phyloP scores from a whole-genome alignment of 768 basidiomycete species.

The Macrolepiota fuliginosa region DNA sequence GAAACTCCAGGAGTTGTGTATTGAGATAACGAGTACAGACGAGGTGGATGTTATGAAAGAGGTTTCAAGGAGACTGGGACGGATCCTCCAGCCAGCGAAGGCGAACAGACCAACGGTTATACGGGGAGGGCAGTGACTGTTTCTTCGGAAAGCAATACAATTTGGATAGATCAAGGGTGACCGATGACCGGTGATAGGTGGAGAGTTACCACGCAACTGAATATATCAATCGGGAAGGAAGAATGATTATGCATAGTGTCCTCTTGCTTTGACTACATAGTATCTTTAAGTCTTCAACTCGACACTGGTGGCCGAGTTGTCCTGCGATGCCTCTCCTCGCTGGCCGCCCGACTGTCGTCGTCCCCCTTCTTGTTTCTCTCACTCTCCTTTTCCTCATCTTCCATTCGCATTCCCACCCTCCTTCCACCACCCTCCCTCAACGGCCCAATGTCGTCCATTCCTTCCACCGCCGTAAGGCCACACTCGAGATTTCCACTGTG shows the following conservation, averaged over 20 bases:
- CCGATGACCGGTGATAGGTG: neutral
- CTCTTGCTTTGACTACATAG: neutral
- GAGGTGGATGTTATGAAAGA: slow-evolving; percentile 11
- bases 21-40: slow-evolving; percentile 27
- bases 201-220: slow-evolving; percentile 8
- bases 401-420: neutral
- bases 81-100: neutral
- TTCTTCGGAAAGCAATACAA: neutral
- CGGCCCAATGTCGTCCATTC: neutral
- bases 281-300: neutral
- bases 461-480: neutral
- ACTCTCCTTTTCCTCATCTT: neutral
- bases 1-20: slow-evolving; percentile 42
- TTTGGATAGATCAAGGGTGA: neutral
- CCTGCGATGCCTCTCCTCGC: neutral
- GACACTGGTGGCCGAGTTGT: slow-evolving; percentile 8
- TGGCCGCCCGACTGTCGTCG: neutral
- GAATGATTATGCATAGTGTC: neutral
- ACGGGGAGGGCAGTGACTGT: neutral
- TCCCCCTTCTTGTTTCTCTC: neutral
- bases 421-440: neutral
- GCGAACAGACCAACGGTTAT: neutral
- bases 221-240: neutral
- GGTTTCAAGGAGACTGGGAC: slow-evolving; percentile 3
- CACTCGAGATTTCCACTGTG: neutral